A percentile compares a stretch with the other conserved stretches of the same genome.
Evolutionary conservation across 495 filamentous ascomycete genomes (phyloP).

Genomic region (Lichina pygmaea): DNA sequence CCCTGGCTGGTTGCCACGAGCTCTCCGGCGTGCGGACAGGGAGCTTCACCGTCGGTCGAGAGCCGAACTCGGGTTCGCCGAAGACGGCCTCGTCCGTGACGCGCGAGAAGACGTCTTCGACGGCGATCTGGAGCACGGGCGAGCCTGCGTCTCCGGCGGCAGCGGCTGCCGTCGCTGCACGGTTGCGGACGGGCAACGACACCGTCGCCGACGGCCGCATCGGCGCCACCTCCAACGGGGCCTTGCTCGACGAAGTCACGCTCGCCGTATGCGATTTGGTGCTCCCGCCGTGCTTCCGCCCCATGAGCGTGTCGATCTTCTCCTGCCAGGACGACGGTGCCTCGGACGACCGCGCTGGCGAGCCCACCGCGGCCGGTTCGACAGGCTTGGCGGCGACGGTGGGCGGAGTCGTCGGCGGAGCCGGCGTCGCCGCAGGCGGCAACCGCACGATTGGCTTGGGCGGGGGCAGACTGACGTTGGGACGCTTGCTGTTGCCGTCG

Average conservation of each 20-base stretch:
- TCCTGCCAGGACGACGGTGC: slow-evolving; percentile 32
- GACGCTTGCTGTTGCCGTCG: slow-evolving; percentile 31
- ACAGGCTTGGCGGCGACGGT: too few relatives aligned
- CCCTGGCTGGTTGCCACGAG: slow-evolving; percentile 23
- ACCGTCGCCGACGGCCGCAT: slow-evolving; percentile 26
- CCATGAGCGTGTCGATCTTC: slow-evolving; percentile 42
- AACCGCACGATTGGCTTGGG: slow-evolving; percentile 44
- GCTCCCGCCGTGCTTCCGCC: slow-evolving; percentile 25
- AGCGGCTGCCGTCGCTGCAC: slow-evolving; percentile 1
- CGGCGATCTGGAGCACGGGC: slow-evolving; percentile 2
- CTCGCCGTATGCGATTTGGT: slow-evolving; percentile 25
- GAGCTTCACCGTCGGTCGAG: slow-evolving; percentile 39
- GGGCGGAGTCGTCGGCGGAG: slow-evolving; percentile 13
- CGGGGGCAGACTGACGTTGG: slow-evolving; percentile 39
- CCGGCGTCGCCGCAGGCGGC: slow-evolving; percentile 24
- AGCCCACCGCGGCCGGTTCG: too few relatives aligned
- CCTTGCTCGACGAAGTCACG: slow-evolving; percentile 30
- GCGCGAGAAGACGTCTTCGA: slow-evolving; percentile 16
- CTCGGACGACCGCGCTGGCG: too few relatives aligned
- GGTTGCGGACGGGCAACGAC: slow-evolving; percentile 19
- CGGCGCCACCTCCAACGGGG: slow-evolving; percentile 26
- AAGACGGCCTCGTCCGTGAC: slow-evolving; percentile 57
- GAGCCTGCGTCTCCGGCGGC: slow-evolving; percentile 3
- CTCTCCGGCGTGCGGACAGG: slow-evolving; percentile 29
- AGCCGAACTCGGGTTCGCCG: slow-evolving; percentile 60